Conservation (phyloP, 306 rosid genomes). For the Sindora glabra region DNA sequence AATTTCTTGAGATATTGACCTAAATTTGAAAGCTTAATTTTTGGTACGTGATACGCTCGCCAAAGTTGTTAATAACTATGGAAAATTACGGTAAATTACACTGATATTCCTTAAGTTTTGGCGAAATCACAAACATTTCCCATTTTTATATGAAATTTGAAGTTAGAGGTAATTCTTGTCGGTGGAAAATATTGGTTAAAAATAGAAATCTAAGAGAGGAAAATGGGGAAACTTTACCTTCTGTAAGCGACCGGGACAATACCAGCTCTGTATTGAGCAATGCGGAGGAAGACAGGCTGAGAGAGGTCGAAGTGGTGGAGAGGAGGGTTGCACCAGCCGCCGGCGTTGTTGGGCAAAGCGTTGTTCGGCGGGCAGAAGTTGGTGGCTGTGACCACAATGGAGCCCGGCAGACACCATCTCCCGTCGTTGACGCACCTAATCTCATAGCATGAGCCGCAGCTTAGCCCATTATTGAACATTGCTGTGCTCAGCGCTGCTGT, state of each 20-base stretch:
- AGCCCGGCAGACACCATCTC: conserved; percentile 83
- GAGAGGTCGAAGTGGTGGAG: conserved; percentile 91
- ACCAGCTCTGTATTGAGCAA: conserved; percentile 93
- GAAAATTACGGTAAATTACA: no score
- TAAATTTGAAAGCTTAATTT: no score
- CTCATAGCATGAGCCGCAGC: conserved; percentile 92
- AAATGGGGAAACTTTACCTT: no score
- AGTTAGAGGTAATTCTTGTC: no score
- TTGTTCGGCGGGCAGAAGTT: conserved; percentile 97
- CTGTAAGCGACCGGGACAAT: conserved; percentile 83
- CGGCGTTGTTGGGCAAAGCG: conserved; percentile 77
- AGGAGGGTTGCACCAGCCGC: conserved; percentile 99
- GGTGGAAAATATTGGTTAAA: no score
- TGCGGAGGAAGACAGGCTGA: conserved; percentile 83
- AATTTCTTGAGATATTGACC: no score
- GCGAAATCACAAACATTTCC: no score
- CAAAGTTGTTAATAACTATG: no score
- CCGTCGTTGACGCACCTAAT: conserved; percentile 60
- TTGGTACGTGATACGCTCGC: no score
- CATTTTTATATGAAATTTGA: no score
- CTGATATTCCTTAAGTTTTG: no score
- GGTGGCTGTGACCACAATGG: conserved; percentile 93
- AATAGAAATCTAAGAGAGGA: no score
- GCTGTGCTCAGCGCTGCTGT: conserved; percentile 97
- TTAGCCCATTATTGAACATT: conserved; percentile 83